Evolutionary conservation across 139 green algal genomes (phyloP), one percentile per base, ranked within the genome.

Genomic region (Chlamydomonas sp.): DNA sequence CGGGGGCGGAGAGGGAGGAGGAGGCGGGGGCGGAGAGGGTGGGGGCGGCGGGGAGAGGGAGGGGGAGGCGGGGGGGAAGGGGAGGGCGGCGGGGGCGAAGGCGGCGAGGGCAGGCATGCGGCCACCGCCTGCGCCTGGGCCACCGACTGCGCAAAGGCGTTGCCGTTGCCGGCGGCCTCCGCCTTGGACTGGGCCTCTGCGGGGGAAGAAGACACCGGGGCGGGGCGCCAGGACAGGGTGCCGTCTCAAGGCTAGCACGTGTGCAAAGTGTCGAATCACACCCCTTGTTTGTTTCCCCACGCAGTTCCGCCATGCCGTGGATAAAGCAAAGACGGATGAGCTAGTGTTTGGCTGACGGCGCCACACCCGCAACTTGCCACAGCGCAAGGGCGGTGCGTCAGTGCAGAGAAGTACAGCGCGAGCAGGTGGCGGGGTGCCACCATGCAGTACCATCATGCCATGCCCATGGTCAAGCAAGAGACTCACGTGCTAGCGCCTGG

Each of bases 401-500:
- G 31, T 49, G 31, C 66, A 71, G 10, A 14, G 10, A 18, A 71
- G 71, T n/a, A 16, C 18, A 71, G 66, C 66, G 12, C 10, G 10
- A 71, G 66, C 66, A 71, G 12, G 66, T 10, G 12, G 10, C 10
- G 10, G 66, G 66, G 10, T 18, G 10, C 20, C 4, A 15, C 31
- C 73, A 10, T 78, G 6, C 20, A 61, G n/a, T 62, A 4, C 60
- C 20, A 61, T 61, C 31, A 16, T 5, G n/a, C 7, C 73, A 15
- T 18, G 18, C 31, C 73, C 73, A 15, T 78, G 12, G 5, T 18
- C 2, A 9, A 69, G 59, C 18, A 76, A 6, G 49, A 9, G 12
- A 86, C 86, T 72, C 59, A 90, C 86, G 76, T 0, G 89, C 89
- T 9, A 92, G 82, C 4, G 89, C 71, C n/a, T 90, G 84, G 68